Percentiles rank a stretch among this genome's conserved stretches.
Conservation (phyloP, 495 filamentous ascomycete genomes). For the Xylaria scruposa region DNA sequence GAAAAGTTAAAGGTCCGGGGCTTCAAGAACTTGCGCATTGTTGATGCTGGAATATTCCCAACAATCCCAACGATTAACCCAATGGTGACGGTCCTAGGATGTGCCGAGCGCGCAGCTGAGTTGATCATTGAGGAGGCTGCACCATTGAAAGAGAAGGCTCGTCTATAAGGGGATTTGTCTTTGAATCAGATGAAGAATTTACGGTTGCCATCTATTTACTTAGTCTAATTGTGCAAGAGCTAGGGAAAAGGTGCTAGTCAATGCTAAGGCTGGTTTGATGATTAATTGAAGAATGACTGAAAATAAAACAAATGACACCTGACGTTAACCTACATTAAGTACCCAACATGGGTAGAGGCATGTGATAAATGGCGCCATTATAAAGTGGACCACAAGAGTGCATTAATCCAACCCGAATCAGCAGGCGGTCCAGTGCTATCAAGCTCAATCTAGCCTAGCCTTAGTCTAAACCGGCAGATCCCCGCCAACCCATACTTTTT, state of each 20-base stretch:
- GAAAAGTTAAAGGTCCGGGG: slow-evolving; percentile 61
- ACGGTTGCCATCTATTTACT: neutral
- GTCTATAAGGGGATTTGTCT: slow-evolving; percentile 30
- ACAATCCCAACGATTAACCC: slow-evolving; percentile 65
- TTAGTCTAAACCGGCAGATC: slow-evolving; percentile 32
- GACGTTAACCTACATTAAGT: neutral
- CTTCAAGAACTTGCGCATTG: slow-evolving; percentile 61
- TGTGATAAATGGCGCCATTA: neutral
- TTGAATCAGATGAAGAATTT: neutral
- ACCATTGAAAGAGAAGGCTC: slow-evolving; percentile 32
- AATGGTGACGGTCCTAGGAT: slow-evolving; percentile 68
- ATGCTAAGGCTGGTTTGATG: neutral
- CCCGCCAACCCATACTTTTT: slow-evolving; percentile 36
- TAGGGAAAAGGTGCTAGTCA: neutral
- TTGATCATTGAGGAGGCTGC: slow-evolving; percentile 57
- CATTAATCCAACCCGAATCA: neutral
- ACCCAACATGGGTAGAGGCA: neutral
- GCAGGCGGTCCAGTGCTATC: slow-evolving; percentile 23
- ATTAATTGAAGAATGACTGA: slow-evolving; percentile 1
- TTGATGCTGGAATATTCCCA: slow-evolving; percentile 68
- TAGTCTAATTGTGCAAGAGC: neutral
- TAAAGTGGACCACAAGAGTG: neutral
- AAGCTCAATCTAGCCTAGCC: slow-evolving; percentile 15
- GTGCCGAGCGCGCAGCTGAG: slow-evolving; percentile 69
- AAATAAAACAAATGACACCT: neutral